Evolutionary conservation across 495 filamentous ascomycete species (phyloP).

Genomic region (Bacidia rubella): DNA sequence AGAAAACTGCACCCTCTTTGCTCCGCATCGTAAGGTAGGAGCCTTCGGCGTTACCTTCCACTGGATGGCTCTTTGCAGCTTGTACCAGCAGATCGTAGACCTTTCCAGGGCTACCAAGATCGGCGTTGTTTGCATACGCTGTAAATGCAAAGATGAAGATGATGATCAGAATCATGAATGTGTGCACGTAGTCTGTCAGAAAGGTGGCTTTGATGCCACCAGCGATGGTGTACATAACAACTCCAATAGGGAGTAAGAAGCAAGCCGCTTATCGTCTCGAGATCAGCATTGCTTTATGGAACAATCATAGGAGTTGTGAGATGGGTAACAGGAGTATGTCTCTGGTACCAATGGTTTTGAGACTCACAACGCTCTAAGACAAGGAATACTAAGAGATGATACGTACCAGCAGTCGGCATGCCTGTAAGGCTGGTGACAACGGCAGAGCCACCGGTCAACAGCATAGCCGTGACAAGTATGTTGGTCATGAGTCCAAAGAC

Average conservation of each 20-base stretch:
- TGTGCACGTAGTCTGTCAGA: conserved; percentile 74
- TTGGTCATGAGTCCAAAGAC: conserved; percentile 76
- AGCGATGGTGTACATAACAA: conserved; percentile 64
- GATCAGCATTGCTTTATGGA: too few relatives aligned
- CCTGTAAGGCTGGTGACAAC: conserved; percentile 77
- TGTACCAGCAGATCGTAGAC: conserved; percentile 70
- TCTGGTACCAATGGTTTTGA: too few relatives aligned
- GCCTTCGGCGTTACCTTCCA: conserved; percentile 72
- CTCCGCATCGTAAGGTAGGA: conserved; percentile 86
- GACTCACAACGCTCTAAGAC: too few relatives aligned
- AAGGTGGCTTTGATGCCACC: conserved; percentile 70
- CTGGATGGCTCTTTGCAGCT: conserved; percentile 59
- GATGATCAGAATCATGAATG: conserved; percentile 73
- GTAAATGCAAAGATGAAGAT: conserved; percentile 86
- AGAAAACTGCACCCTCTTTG: conserved; percentile 82
- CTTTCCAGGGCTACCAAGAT: conserved; percentile 65
- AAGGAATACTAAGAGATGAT: too few relatives aligned
- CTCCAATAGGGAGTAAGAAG: conserved; percentile 77
- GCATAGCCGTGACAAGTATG: conserved; percentile 78
- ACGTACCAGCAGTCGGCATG: conserved; percentile 69
- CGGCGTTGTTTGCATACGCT: conserved; percentile 60
- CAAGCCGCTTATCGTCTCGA: too few relatives aligned
- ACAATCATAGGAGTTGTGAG: too few relatives aligned
- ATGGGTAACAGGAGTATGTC: too few relatives aligned
- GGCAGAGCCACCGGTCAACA: conserved; percentile 81